Base-by-base conservation (phyloP, 495 filamentous ascomycete genomes). In the Podospora fimiseda region DNA sequence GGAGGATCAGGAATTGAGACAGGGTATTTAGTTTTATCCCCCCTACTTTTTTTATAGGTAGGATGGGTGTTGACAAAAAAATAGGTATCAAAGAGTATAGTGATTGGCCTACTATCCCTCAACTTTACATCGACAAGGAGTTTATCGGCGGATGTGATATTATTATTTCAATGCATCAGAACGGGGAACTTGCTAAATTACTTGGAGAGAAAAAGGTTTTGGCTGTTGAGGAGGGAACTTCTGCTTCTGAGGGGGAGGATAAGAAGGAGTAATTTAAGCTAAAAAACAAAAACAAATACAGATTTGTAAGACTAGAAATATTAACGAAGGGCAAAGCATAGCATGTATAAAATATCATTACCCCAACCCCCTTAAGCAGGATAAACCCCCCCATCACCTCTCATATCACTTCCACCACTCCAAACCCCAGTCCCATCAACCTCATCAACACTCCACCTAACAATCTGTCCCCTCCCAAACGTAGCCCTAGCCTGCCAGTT, bases 61-160 rank as follows among this genome's bases (percentile, higher is more conserved):
- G 14, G 18, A 46, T 9, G 2, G 24, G 9, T 24, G 45, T 46
- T 56, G 27, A 57, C 58, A 48, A 38, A 19, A 48, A 41, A 42
- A 51, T 51, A 96, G 91, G 94, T 39, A 92, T 98, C 70, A 98
- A 98, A 68, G 91, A 98, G 67, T 98, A 89, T 76, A 95, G 90
- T 3, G 92, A 96, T 63, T 98, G 93, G 93, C 93, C 93, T 8
- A 98, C 93, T 19, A 97, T 98, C 66, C 93, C 93, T 1, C 93
- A 97, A 67, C 78, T 98, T 24, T 98, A 97, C 70, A 75, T 98
- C 45, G 80, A 93, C 47, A 92, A 92, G 70, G 90, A 97, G 66
- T 98, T 98, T 64, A 78, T 98, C 52, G 94, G 93, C 50, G 93
- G 93, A 2, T 97, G 93, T 66, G 94, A 98, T 72, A 98, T 98